These are phyloP conservation scores for Boletus eberwhitei DNA, from an alignment of 768 basidiomycete species.

Conservation along the genomic window DNA sequence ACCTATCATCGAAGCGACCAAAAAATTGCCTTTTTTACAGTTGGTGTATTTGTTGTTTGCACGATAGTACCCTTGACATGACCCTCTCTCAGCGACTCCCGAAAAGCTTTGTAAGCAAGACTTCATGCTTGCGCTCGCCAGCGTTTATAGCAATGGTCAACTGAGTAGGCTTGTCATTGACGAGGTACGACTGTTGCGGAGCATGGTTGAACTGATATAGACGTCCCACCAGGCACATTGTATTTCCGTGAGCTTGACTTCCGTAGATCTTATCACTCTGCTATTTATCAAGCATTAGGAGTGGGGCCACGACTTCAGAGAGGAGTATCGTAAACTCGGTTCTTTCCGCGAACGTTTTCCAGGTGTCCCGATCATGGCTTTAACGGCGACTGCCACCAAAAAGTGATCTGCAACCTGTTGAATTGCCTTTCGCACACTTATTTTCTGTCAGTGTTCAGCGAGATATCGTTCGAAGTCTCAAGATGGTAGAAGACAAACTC, in stretches of 20 bases:
- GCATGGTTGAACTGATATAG: slow-evolving; percentile 1
- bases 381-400: slow-evolving; percentile 80
- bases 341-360: slow-evolving; percentile 63
- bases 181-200: slow-evolving; percentile 47
- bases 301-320: slow-evolving; percentile 83
- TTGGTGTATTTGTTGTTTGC: slow-evolving; percentile 30
- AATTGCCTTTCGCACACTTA: slow-evolving; percentile 1
- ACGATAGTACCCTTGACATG: background rate
- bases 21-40: slow-evolving; percentile 67
- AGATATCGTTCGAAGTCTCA: slow-evolving; percentile 68
- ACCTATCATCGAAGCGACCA: slow-evolving; percentile 59
- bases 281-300: slow-evolving; percentile 43
- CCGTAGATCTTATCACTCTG: background rate
- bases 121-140: slow-evolving; percentile 48
- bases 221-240: slow-evolving; percentile 63
- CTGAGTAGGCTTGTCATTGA: slow-evolving; percentile 78
- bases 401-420: slow-evolving; percentile 34
- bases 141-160: slow-evolving; percentile 50
- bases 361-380: slow-evolving; percentile 79
- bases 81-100: slow-evolving; percentile 58
- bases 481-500: slow-evolving; percentile 53
- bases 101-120: slow-evolving; percentile 62
- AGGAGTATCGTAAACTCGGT: slow-evolving; percentile 70
- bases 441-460: slow-evolving; percentile 54
- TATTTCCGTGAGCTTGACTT: slow-evolving; percentile 56